These are phyloP conservation scores for Exophiala calicioides DNA, from an alignment of 2,329 filamentous ascomycete species.

Conservation along the genomic window DNA sequence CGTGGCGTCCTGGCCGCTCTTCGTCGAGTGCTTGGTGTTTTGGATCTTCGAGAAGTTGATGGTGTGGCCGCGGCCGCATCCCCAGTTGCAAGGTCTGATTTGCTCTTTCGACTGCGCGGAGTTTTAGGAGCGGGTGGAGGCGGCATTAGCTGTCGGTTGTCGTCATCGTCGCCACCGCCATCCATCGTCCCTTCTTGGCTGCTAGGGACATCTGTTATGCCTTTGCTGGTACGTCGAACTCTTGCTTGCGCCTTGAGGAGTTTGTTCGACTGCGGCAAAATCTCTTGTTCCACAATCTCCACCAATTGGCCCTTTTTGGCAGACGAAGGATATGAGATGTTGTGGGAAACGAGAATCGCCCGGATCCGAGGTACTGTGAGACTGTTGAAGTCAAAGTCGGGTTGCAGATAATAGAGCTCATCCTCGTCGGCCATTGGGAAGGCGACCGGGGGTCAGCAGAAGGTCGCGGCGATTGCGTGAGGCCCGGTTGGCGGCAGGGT, in stretches of 20 bases:
- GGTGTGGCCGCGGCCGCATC: constrained; percentile 39
- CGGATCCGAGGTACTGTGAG: constrained; percentile 87
- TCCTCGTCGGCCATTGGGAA: constrained; percentile 47
- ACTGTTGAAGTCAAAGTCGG: constrained; percentile 78
- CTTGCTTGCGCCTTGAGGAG: constrained; percentile 73
- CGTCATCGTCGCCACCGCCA: constrained; percentile 64
- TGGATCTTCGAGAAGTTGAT: constrained; percentile 54
- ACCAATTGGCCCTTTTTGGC: constrained; percentile 91
- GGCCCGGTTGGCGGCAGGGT: not conserved
- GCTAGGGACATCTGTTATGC: constrained; percentile 70
- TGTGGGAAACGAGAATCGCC: constrained; percentile 86
- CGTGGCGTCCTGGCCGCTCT: constrained; percentile 55
- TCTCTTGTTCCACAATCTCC: constrained; percentile 75
- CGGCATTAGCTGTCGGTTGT: constrained; percentile 44
- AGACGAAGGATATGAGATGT: constrained; percentile 78
- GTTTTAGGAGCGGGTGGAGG: constrained; percentile 53
- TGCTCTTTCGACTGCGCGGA: constrained; percentile 47
- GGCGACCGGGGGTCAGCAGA: constrained; percentile 3
- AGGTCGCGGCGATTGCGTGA: not conserved
- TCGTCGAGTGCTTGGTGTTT: constrained; percentile 52
- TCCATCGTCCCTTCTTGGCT: constrained; percentile 65
- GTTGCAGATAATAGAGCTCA: constrained; percentile 80
- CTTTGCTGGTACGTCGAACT: constrained; percentile 82
- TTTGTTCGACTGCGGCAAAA: constrained; percentile 75
- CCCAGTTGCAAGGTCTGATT: constrained; percentile 39